These are phyloP conservation scores for Zygosaccharomyces sapae DNA, from an alignment of 1,139 yeast genomes.

Conservation along the genomic window DNA sequence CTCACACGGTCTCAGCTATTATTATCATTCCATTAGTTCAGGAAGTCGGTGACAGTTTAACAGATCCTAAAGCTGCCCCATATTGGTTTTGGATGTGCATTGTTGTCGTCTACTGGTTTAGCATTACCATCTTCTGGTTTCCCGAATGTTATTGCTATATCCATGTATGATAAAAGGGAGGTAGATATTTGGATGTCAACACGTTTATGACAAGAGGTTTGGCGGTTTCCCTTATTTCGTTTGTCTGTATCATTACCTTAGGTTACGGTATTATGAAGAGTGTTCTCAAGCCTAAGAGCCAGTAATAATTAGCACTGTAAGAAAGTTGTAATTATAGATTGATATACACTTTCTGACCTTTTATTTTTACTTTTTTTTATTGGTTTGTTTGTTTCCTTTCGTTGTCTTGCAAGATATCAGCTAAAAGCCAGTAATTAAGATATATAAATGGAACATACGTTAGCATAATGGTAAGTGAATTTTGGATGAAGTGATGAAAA, in stretches of 20 bases:
- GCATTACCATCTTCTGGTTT: slow-evolving; percentile 74
- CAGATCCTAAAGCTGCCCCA: slow-evolving; percentile 48
- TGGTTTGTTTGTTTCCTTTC: too few relatives aligned
- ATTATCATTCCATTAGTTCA: slow-evolving; percentile 66
- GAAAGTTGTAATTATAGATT: too few relatives aligned
- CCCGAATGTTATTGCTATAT: slow-evolving; percentile 76
- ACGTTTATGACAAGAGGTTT: slow-evolving; percentile 70
- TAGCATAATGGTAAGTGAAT: too few relatives aligned
- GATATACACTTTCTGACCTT: too few relatives aligned
- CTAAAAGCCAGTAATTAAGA: too few relatives aligned
- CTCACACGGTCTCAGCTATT: slow-evolving; percentile 75
- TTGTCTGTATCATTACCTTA: slow-evolving; percentile 52
- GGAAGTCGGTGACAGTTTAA: slow-evolving; percentile 59
- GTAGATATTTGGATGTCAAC: slow-evolving; percentile 59
- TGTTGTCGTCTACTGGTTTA: slow-evolving; percentile 72
- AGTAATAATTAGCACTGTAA: neutral
- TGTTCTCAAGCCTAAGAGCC: slow-evolving; percentile 22
- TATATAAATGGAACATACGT: too few relatives aligned
- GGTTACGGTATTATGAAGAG: slow-evolving; percentile 64
- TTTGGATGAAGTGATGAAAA: too few relatives aligned
- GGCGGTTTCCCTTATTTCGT: slow-evolving; percentile 58
- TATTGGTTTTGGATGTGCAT: slow-evolving; percentile 65
- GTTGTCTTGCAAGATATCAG: too few relatives aligned
- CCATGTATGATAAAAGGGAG: slow-evolving; percentile 71
- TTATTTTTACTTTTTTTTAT: too few relatives aligned